Evolutionary conservation across 1,284 basidiomycete species (phyloP).

Genomic region (Ganoderma resinaceum): DNA sequence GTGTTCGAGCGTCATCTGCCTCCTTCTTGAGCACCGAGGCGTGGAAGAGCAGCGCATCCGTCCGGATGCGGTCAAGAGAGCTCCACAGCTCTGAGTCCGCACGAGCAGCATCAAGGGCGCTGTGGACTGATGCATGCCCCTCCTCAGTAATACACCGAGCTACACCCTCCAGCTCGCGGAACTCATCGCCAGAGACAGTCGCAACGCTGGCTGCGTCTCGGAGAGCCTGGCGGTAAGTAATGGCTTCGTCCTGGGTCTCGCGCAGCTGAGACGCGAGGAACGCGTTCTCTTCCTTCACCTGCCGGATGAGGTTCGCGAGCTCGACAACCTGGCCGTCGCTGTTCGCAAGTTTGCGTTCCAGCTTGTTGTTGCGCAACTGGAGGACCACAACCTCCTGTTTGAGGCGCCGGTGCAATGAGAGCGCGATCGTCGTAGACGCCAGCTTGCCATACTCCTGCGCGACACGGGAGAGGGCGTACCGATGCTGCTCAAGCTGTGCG

Average conservation of each 20-base stretch:
- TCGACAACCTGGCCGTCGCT: conserved; percentile 72
- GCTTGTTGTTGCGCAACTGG: conserved; percentile 54
- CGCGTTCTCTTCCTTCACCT: conserved; percentile 57
- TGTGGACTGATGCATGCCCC: not conserved
- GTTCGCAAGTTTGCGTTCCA: conserved; percentile 73
- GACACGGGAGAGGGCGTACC: conserved; percentile 50
- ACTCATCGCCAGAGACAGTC: not conserved
- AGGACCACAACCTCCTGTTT: conserved; percentile 50
- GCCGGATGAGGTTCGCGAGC: conserved; percentile 66
- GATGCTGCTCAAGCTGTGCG: conserved; percentile 56
- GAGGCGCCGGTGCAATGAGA: conserved; percentile 47
- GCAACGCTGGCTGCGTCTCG: conserved; percentile 20
- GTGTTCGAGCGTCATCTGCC: conserved; percentile 21
- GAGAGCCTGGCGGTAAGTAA: conserved; percentile 41
- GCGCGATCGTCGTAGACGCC: conserved; percentile 55
- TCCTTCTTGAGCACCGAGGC: conserved; percentile 30
- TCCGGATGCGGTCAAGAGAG: conserved; percentile 19
- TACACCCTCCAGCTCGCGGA: conserved; percentile 14
- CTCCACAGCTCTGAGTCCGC: conserved; percentile 25
- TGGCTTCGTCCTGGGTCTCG: conserved; percentile 50
- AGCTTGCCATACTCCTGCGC: conserved; percentile 68
- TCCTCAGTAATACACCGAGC: conserved; percentile 7
- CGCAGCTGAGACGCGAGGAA: conserved; percentile 51
- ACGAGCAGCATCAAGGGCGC: conserved; percentile 9
- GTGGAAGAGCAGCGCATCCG: conserved; percentile 31